phyloP scores from a whole-genome alignment of 768 basidiomycete species.

The Rhodotorula graminis region DNA sequence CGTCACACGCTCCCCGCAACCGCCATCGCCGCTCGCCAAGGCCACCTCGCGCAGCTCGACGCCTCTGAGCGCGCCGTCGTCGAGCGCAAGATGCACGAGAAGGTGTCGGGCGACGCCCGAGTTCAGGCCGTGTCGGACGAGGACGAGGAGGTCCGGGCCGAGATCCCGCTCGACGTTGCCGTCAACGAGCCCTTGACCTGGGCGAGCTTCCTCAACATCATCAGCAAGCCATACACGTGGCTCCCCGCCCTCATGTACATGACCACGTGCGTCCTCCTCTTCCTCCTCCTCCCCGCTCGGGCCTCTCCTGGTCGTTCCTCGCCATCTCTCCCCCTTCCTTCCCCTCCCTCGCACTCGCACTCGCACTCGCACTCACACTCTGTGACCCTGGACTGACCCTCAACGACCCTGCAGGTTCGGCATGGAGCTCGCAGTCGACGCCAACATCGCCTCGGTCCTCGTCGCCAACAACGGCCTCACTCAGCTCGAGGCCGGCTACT shows the following conservation, averaged over 20 bases:
- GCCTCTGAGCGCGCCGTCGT: constrained; percentile 36
- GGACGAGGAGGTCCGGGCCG: constrained; percentile 39
- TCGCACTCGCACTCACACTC: no score
- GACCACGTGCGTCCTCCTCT: constrained; percentile 47
- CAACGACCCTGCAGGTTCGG: constrained; percentile 17
- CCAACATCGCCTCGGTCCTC: constrained; percentile 54
- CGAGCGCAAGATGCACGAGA: constrained; percentile 44
- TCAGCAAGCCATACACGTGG: constrained; percentile 55
- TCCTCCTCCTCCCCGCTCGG: no score
- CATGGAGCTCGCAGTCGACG: constrained; percentile 57
- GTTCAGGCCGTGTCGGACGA: constrained; percentile 37
- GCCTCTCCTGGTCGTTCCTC: no score
- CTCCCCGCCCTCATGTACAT: constrained; percentile 56
- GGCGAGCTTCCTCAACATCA: constrained; percentile 46
- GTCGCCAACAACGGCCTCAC: constrained; percentile 52
- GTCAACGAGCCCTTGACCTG: constrained; percentile 53
- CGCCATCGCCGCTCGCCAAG: constrained; percentile 37
- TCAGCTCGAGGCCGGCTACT: constrained; percentile 57
- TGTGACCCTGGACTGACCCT: neutral
- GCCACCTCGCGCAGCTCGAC: constrained; percentile 42
- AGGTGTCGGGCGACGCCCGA: constrained; percentile 32
- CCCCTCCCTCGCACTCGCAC: no score
- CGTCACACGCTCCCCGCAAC: constrained; percentile 51
- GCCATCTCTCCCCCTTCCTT: neutral
- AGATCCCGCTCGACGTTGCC: constrained; percentile 50